Evolutionary conservation across 805 yeast species (phyloP).

Genomic region (Candida quercuum): DNA sequence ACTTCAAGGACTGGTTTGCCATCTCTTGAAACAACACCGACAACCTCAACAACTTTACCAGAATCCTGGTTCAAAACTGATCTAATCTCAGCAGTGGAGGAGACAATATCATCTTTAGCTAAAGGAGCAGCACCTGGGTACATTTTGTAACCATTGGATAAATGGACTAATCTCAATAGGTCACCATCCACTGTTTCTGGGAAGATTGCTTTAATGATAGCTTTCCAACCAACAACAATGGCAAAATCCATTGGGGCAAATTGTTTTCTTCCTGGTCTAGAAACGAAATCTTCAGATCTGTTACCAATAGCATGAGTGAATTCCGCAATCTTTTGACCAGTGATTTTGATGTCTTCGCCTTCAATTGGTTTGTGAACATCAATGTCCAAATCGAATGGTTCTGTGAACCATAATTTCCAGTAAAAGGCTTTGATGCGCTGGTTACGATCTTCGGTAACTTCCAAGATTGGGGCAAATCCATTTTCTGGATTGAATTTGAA

Average conservation of each 20-base stretch:
- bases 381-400: slow-evolving; percentile 57
- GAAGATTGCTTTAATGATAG: slow-evolving; percentile 97
- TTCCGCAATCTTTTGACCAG: slow-evolving; percentile 76
- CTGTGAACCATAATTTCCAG: slow-evolving; percentile 93
- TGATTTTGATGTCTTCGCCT: slow-evolving; percentile 64
- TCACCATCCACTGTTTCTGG: slow-evolving; percentile 96
- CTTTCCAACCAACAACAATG: slow-evolving; percentile 97
- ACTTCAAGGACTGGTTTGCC: slow-evolving; percentile 87
- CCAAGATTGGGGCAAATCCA: slow-evolving; percentile 95
- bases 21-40: slow-evolving; percentile 79
- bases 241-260: slow-evolving; percentile 99
- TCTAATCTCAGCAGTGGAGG: slow-evolving; percentile 77
- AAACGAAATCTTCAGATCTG: slow-evolving; percentile 92
- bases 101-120: slow-evolving; percentile 80
- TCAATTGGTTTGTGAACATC: slow-evolving; percentile 66
- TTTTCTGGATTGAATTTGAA: slow-evolving; percentile 77
- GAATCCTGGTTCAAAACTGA: slow-evolving; percentile 87
- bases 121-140: slow-evolving; percentile 87
- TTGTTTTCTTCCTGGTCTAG: slow-evolving; percentile 76
- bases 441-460: slow-evolving; percentile 86
- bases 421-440: slow-evolving; percentile 90
- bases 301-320: slow-evolving; percentile 97
- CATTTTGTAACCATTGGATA: slow-evolving; percentile 93
- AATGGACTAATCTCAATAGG: slow-evolving; percentile 85
- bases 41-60: slow-evolving; percentile 94